These are phyloP conservation scores for Hibiscus mutabilis DNA, from an alignment of 345 rosid species.

Conservation along the genomic window DNA sequence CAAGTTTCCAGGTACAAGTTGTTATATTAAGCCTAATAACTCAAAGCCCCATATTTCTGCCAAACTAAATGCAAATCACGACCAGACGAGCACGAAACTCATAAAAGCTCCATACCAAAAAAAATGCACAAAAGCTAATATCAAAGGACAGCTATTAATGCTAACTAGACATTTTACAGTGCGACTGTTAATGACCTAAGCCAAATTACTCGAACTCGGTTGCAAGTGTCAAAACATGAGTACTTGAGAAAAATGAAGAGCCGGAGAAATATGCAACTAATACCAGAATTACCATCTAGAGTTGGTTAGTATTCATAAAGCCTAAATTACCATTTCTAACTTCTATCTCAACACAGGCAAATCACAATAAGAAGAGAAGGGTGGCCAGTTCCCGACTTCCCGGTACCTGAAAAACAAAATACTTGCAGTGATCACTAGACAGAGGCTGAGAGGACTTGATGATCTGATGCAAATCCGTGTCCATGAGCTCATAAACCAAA, in stretches of 20 bases:
- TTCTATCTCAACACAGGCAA: not conserved
- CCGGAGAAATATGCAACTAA: not conserved
- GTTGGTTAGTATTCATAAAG: not conserved
- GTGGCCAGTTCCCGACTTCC: not conserved
- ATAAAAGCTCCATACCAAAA: not conserved
- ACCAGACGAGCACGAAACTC: not conserved
- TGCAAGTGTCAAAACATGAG: not conserved
- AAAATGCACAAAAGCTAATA: not conserved
- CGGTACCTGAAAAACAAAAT: conserved; percentile 73
- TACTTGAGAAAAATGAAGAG: not conserved
- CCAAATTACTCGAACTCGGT: not conserved
- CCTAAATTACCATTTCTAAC: not conserved
- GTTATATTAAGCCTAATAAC: not conserved
- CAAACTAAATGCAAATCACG: not conserved
- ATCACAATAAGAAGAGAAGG: not conserved
- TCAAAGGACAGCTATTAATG: conserved; percentile 4
- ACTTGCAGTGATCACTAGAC: conserved; percentile 73
- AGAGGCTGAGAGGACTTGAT: conserved; percentile 72
- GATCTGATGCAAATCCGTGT: conserved; percentile 82
- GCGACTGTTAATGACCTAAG: not conserved
- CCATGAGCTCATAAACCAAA: conserved; percentile 89
- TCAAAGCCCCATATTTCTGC: not conserved
- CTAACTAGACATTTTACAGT: not conserved
- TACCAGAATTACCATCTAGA: not conserved
- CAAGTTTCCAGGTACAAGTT: not conserved